A percentile compares a stretch with the other conserved stretches of the same genome.
Evolutionary conservation across 2,329 filamentous ascomycete genomes (phyloP).

Genomic region (Arthrobotrys conoides): DNA sequence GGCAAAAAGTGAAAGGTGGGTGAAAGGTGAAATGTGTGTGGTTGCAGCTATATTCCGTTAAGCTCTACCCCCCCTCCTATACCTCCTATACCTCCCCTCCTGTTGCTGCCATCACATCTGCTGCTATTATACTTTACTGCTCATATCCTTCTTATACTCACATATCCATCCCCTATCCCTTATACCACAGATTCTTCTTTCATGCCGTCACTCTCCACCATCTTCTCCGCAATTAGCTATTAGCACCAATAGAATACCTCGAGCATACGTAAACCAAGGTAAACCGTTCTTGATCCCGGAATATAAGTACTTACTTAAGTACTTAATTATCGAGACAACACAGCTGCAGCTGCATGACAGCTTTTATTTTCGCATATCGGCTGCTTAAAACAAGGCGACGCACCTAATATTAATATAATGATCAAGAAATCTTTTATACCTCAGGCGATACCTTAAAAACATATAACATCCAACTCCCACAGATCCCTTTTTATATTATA

Average conservation of each 20-base stretch:
- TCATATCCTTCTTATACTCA: too few species aligned
- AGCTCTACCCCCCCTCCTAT: slow-evolving; percentile 15
- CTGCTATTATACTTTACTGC: not conserved
- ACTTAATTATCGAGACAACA: slow-evolving; percentile 9
- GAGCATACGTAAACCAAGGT: not conserved
- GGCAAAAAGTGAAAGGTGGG: too few species aligned
- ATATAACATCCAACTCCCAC: not conserved
- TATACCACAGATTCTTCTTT: not conserved
- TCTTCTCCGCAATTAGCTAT: not conserved
- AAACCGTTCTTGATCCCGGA: slow-evolving; percentile 8
- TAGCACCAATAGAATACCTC: not conserved
- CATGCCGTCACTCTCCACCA: not conserved
- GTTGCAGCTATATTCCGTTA: slow-evolving; percentile 23
- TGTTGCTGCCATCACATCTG: not conserved
- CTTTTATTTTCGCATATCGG: slow-evolving; percentile 3
- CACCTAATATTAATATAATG: too few species aligned
- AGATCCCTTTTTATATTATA: not conserved
- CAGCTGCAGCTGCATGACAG: slow-evolving; percentile 21
- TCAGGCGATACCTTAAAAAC: slow-evolving; percentile 7
- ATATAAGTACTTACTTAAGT: too few species aligned
- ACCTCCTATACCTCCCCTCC: slow-evolving; percentile 35
- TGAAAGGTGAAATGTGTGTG: not conserved
- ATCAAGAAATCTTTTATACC: slow-evolving; percentile 33
- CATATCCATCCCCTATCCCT: not conserved
- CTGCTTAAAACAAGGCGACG: slow-evolving; percentile 50